A percentile compares a stretch with the other conserved stretches of the same genome.
Evolutionary conservation across 2,329 filamentous ascomycete genomes (phyloP).

Genomic region (Claviceps capensis): DNA sequence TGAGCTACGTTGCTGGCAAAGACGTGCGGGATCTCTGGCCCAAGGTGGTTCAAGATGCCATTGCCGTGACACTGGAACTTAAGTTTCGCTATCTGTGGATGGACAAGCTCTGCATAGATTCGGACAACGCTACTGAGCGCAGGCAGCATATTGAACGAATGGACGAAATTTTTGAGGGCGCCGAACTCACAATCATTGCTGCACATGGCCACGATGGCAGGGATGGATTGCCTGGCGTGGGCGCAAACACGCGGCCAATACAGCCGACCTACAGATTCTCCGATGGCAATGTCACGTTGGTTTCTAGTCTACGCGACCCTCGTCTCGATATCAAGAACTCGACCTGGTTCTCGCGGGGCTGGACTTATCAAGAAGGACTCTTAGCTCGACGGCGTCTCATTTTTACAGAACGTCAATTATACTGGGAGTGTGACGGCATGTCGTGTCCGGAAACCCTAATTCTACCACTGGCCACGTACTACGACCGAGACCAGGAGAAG

Average conservation of each 20-base stretch:
- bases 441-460: slow-evolving; percentile 21
- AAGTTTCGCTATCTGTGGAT: slow-evolving; percentile 25
- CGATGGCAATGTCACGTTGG: slow-evolving; percentile 18
- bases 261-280: slow-evolving; percentile 20
- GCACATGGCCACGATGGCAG: slow-evolving; percentile 20
- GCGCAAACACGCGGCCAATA: slow-evolving; percentile 12
- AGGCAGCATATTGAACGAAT: slow-evolving; percentile 20
- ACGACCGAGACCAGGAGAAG: slow-evolving; percentile 18
- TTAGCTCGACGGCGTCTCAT: slow-evolving; percentile 22
- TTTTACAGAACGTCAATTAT: slow-evolving; percentile 26
- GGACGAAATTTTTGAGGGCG: slow-evolving; percentile 23
- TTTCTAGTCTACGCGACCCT: slow-evolving; percentile 19
- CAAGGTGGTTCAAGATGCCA: slow-evolving; percentile 18
- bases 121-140: slow-evolving; percentile 12
- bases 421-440: slow-evolving; percentile 26
- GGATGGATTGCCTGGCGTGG: slow-evolving; percentile 22
- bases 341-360: slow-evolving; percentile 22
- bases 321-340: slow-evolving; percentile 17
- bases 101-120: slow-evolving; percentile 22
- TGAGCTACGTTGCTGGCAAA: slow-evolving; percentile 23
- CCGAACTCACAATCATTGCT: slow-evolving; percentile 24
- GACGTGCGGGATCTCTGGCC: slow-evolving; percentile 16
- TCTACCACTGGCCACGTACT: slow-evolving; percentile 18
- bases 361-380: slow-evolving; percentile 27
- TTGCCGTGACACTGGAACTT: slow-evolving; percentile 17